A percentile compares a stretch with the other conserved stretches of the same genome.
Conservation (phyloP, 805 yeast genomes). For the Kuraishia hungarica region DNA sequence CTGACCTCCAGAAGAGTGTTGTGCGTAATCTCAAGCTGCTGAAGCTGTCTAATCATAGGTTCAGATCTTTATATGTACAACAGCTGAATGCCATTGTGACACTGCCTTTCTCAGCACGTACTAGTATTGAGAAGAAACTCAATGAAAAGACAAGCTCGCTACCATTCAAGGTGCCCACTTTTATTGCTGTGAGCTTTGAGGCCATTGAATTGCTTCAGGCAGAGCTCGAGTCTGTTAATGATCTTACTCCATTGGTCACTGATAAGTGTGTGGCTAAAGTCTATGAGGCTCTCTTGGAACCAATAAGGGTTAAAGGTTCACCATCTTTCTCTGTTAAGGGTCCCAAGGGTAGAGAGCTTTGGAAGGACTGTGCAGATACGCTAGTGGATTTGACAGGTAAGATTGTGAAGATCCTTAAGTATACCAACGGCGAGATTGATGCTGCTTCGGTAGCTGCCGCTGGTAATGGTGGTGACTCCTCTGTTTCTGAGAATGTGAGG, state of each 20-base stretch:
- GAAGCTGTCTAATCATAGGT: slow-evolving; percentile 18
- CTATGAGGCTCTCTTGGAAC: slow-evolving; percentile 41
- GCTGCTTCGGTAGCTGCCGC: not conserved
- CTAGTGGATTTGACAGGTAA: slow-evolving; percentile 26
- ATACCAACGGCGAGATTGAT: not conserved
- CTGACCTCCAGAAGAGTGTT: slow-evolving; percentile 57
- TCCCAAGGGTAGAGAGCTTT: slow-evolving; percentile 25
- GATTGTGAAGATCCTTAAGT: slow-evolving; percentile 16
- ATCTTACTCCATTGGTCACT: slow-evolving; percentile 27
- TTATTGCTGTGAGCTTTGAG: slow-evolving; percentile 46
- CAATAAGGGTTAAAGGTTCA: slow-evolving; percentile 23
- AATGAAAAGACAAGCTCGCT: slow-evolving; percentile 23
- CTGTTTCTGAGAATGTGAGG: slow-evolving; percentile 10
- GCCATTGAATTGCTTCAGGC: slow-evolving; percentile 32
- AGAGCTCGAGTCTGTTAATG: slow-evolving; percentile 23
- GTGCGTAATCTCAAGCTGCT: slow-evolving; percentile 34
- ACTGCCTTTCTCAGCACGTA: slow-evolving; percentile 55
- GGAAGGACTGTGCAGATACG: slow-evolving; percentile 43
- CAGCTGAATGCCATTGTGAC: slow-evolving; percentile 46
- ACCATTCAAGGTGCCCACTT: slow-evolving; percentile 46
- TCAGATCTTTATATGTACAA: slow-evolving; percentile 37
- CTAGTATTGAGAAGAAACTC: slow-evolving; percentile 47
- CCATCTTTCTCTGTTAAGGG: not conserved
- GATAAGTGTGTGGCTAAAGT: slow-evolving; percentile 39
- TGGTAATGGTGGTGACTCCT: not conserved